Conservation (phyloP, 2,329 filamentous ascomycete genomes). For the Fusarium pilosicola region DNA sequence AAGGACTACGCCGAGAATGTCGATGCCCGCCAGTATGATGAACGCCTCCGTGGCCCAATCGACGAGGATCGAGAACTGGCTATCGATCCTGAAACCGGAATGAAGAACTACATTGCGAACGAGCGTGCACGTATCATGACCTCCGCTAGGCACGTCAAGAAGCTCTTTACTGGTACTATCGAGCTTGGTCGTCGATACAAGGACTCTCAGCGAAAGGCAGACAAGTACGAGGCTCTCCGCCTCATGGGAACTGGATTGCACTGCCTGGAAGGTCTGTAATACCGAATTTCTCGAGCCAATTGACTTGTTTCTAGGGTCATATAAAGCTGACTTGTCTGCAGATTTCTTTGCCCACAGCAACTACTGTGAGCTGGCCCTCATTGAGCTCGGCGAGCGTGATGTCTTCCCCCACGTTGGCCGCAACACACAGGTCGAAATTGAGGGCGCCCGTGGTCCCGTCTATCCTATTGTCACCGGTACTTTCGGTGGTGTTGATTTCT, state of each 20-base stretch:
- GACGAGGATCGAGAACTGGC: conserved; percentile 81
- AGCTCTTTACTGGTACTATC: conserved; percentile 78
- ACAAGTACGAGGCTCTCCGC: conserved; percentile 87
- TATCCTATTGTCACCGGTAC: conserved; percentile 91
- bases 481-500: conserved; percentile 93
- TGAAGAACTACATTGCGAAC: conserved; percentile 96
- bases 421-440: conserved; percentile 74
- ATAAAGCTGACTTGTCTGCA: conserved; percentile 41
- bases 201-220: conserved; percentile 66
- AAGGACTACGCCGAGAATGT: conserved; percentile 89
- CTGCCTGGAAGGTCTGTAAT: conserved; percentile 76
- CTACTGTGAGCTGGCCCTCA: conserved; percentile 87
- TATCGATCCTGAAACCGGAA: conserved; percentile 77
- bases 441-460: conserved; percentile 72
- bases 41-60: conserved; percentile 81
- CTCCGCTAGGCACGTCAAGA: conserved; percentile 79
- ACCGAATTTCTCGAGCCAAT: not conserved
- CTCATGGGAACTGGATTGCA: conserved; percentile 89
- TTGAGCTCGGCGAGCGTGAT: conserved; percentile 82
- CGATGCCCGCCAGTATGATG: conserved; percentile 85
- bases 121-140: conserved; percentile 82
- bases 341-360: conserved; percentile 96
- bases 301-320: not conserved
- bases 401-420: conserved; percentile 90
- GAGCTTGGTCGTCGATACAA: conserved; percentile 81